phyloP scores from a whole-genome alignment of 192 early-diverging fungal genomes.

The Linnemannia schmuckeri region DNA sequence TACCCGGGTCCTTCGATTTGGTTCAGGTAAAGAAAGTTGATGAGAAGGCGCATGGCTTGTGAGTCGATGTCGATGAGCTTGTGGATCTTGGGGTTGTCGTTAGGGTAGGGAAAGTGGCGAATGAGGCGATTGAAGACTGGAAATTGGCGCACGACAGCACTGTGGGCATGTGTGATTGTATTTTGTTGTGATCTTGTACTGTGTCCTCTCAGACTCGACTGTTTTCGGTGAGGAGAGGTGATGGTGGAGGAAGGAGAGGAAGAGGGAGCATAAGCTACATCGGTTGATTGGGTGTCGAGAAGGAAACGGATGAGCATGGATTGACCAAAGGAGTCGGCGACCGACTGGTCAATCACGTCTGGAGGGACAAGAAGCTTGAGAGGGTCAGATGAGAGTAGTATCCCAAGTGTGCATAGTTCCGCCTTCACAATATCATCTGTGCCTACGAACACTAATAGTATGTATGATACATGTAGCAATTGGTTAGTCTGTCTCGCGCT shows the following conservation, averaged over 20 bases:
- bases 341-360: neutral
- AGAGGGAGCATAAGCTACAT: neutral
- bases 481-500: neutral
- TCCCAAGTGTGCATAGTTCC: neutral
- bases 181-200: neutral
- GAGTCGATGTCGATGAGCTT: constrained; percentile 5
- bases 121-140: neutral
- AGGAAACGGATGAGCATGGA: constrained; percentile 3
- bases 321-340: constrained; percentile 9
- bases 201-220: no score
- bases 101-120: neutral
- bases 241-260: neutral
- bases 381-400: neutral
- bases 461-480: neutral
- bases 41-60: constrained; percentile 4
- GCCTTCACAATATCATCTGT: neutral
- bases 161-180: neutral
- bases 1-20: constrained; percentile 27
- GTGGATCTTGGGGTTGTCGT: neutral
- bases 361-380: neutral
- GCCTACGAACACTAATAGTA: constrained; percentile 7
- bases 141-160: constrained; percentile 13
- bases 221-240: no score
- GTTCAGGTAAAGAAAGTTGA: constrained; percentile 24
- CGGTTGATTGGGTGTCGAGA: neutral